Base-by-base conservation (phyloP, 768 basidiomycete genomes). In the Pleurotus eryngii region DNA sequence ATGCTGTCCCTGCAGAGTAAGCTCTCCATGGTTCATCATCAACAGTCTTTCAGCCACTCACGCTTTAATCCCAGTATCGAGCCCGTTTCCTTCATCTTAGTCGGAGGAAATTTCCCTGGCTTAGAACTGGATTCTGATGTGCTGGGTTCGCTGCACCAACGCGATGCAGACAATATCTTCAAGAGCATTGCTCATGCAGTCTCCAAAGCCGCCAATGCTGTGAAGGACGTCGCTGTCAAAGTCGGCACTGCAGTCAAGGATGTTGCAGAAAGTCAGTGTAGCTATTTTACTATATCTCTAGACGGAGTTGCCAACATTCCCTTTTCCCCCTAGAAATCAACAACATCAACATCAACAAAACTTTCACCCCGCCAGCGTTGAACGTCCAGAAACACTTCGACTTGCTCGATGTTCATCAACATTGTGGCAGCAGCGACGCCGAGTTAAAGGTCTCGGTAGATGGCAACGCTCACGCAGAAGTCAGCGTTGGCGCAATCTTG, bases 1-100 rank as follows among this genome's bases (percentile, higher is more conserved):
- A 54, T 55, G 66, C 65, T 17, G 61, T 67, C 6, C 51, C 51
- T n/a, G 39, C 37, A 18, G 51, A 54, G 51, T 54, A 3, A 12
- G 22, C 22, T 54, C 39, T 51, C 27, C 22, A 8, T 7, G 3
- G 5, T 14, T n/a, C 20, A 5, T 51, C 35, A 30, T 27, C 5
- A 26, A 3, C 38, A 5, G 17, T 18, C n/a, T 11, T 15, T 40
- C n/a, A 8, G 11, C 35, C 4, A 26, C 39, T 12, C 17, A 40
- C 11, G 12, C 15, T 42, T 22, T 17, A 22, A 27, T 18, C 4
- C 14, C 38, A 54, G 51, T 22, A 40, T 42, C 11, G 51, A 54
- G 22, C 51, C 51, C 14, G 51, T 54, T 24, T 54, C 51, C 6
- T 54, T 54, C 18, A 24, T 54, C 39, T 35, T 42, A 4, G 51